These are phyloP conservation scores for Leccinum variabile DNA, from an alignment of 1,284 basidiomycete genomes.

Conservation along the genomic window DNA sequence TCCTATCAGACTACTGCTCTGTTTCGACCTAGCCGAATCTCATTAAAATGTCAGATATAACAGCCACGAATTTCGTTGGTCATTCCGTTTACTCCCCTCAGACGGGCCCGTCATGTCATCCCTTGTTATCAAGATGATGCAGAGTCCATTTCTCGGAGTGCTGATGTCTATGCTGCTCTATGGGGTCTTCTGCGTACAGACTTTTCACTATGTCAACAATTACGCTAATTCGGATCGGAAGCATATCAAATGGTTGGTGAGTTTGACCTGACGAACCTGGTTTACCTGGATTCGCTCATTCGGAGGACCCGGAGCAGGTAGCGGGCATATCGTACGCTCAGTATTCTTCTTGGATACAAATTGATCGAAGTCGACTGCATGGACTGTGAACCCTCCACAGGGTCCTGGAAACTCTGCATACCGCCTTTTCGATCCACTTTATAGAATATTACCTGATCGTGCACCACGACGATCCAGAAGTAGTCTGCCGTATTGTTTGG, in stretches of 20 bases:
- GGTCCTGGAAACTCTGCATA: constrained; percentile 9
- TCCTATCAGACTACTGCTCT: not conserved
- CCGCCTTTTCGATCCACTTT: constrained; percentile 12
- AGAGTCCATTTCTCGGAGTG: constrained; percentile 4
- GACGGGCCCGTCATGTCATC: not conserved
- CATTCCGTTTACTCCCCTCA: not conserved
- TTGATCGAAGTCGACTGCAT: not conserved
- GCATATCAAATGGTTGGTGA: constrained; percentile 8
- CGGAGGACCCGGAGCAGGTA: constrained; percentile 1
- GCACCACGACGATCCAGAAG: not conserved
- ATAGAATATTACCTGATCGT: constrained; percentile 13
- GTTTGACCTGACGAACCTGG: not conserved
- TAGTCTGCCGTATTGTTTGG: constrained; percentile 1
- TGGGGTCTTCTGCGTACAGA: constrained; percentile 14
- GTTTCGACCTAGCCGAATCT: not conserved
- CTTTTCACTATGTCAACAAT: constrained; percentile 6
- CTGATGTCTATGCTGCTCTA: constrained; percentile 9
- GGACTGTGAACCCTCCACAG: not conserved
- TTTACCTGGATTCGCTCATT: not conserved
- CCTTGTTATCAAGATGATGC: not conserved
- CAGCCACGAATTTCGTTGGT: not conserved
- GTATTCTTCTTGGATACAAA: not conserved
- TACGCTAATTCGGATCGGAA: constrained; percentile 9
- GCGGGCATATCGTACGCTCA: constrained; percentile 5
- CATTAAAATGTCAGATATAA: not conserved